Conservation (phyloP, 192 early-diverging fungal species). For the Gaertneriomyces semiglobifer region DNA sequence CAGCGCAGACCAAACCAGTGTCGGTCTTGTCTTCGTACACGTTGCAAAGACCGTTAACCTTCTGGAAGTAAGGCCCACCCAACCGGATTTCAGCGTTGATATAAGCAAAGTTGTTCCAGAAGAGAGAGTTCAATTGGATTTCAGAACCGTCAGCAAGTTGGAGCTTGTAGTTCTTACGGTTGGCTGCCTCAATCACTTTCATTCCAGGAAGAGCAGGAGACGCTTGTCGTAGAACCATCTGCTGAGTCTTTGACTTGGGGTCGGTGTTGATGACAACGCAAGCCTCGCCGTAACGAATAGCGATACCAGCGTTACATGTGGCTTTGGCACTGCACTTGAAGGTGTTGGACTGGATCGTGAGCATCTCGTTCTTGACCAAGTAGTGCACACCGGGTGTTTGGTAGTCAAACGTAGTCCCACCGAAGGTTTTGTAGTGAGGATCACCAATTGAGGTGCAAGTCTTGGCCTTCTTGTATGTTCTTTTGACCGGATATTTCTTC, state of each 20-base stretch:
- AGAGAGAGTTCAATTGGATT: conserved; percentile 15
- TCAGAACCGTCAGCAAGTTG: conserved; percentile 18
- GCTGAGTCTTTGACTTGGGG: background rate
- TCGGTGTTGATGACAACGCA: conserved; percentile 21
- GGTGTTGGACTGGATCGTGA: conserved; percentile 13
- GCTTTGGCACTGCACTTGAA: conserved; percentile 11
- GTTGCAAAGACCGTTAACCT: conserved; percentile 26
- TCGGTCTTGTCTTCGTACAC: conserved; percentile 16
- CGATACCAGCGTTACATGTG: conserved; percentile 17
- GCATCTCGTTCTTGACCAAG: conserved; percentile 13
- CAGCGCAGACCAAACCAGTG: conserved; percentile 14
- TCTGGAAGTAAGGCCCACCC: conserved; percentile 8
- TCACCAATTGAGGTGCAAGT: conserved; percentile 20
- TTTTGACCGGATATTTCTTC: conserved; percentile 5
- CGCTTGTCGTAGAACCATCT: conserved; percentile 8
- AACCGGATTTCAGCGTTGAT: conserved; percentile 21
- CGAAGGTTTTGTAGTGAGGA: conserved; percentile 28
- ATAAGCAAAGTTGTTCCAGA: conserved; percentile 19
- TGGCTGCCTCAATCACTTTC: conserved; percentile 3
- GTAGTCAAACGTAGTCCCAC: conserved; percentile 21
- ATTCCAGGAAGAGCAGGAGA: conserved; percentile 11
- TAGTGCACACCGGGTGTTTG: conserved; percentile 12
- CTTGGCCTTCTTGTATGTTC: conserved; percentile 4
- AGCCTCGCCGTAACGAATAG: conserved; percentile 17
- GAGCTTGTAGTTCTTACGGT: conserved; percentile 14